phyloP scores from a whole-genome alignment of 495 filamentous ascomycete species.

The Acidiella bohemica region DNA sequence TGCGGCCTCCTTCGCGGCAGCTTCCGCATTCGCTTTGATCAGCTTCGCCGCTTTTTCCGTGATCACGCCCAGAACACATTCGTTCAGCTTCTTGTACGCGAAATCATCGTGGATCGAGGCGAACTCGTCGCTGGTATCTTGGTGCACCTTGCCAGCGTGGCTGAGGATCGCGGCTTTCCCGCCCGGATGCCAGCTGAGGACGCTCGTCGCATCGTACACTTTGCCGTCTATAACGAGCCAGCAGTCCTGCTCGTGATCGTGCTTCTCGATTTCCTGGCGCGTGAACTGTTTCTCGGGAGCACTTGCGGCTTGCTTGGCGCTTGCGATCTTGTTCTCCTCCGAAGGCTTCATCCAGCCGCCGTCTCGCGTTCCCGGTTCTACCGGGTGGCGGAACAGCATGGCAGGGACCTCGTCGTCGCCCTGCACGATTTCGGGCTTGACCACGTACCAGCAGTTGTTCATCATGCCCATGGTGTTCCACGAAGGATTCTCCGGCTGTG shows the following conservation, averaged over 20 bases:
- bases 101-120: conserved; percentile 27
- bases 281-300: conserved; percentile 26
- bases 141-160: conserved; percentile 26
- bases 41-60: conserved; percentile 28
- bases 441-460: conserved; percentile 29
- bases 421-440: conserved; percentile 21
- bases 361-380: conserved; percentile 17
- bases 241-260: conserved; percentile 19
- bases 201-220: conserved; percentile 25
- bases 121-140: conserved; percentile 27
- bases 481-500: conserved; percentile 10
- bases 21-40: conserved; percentile 26
- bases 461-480: conserved; percentile 30
- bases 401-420: conserved; percentile 11
- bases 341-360: conserved; percentile 21
- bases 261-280: conserved; percentile 22
- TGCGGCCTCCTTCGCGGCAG: conserved; percentile 18
- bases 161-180: conserved; percentile 26
- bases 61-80: conserved; percentile 28
- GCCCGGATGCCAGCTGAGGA: conserved; percentile 26
- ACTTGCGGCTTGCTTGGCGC: conserved; percentile 20
- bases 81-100: conserved; percentile 27
- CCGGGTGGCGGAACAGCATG: conserved; percentile 19
- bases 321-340: conserved; percentile 18
- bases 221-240: conserved; percentile 28